Evolutionary conservation across 768 basidiomycete species (phyloP).

Genomic region (Lactarius hatsudake): DNA sequence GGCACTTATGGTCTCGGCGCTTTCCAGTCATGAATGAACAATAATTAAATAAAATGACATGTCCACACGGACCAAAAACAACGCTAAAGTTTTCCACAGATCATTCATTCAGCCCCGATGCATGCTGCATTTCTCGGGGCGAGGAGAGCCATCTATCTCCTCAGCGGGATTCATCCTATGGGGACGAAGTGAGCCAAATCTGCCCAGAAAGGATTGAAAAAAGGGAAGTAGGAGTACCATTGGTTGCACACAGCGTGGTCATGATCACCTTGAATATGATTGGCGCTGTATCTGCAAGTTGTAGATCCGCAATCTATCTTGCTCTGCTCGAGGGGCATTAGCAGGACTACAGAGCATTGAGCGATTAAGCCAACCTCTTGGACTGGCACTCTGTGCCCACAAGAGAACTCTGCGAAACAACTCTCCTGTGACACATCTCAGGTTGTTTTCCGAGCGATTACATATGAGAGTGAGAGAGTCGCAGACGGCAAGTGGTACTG

Average conservation of each 20-base stretch:
- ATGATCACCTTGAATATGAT: slow-evolving; percentile 7
- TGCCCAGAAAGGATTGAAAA: neutral
- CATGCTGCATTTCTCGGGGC: slow-evolving; percentile 13
- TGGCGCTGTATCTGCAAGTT: slow-evolving; percentile 17
- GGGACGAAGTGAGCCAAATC: slow-evolving; percentile 4
- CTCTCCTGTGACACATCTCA: slow-evolving; percentile 23
- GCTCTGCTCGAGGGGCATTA: neutral
- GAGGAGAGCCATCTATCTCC: neutral
- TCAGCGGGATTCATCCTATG: slow-evolving; percentile 12
- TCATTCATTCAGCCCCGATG: neutral
- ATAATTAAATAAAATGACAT: slow-evolving; percentile 9
- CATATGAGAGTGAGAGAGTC: slow-evolving; percentile 4
- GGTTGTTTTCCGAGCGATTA: neutral
- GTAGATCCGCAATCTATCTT: slow-evolving; percentile 9
- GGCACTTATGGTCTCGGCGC: neutral
- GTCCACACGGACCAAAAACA: neutral
- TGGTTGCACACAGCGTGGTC: neutral
- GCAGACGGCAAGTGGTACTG: slow-evolving; percentile 6
- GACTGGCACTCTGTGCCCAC: slow-evolving; percentile 20
- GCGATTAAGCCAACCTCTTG: neutral
- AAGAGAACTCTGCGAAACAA: neutral
- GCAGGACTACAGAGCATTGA: too few species aligned
- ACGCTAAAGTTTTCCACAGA: neutral
- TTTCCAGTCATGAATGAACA: neutral
- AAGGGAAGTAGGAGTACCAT: slow-evolving; percentile 5